These are phyloP conservation scores for Hygrophila difformis DNA, from an alignment of 257 asterid genomes.

Conservation along the genomic window DNA sequence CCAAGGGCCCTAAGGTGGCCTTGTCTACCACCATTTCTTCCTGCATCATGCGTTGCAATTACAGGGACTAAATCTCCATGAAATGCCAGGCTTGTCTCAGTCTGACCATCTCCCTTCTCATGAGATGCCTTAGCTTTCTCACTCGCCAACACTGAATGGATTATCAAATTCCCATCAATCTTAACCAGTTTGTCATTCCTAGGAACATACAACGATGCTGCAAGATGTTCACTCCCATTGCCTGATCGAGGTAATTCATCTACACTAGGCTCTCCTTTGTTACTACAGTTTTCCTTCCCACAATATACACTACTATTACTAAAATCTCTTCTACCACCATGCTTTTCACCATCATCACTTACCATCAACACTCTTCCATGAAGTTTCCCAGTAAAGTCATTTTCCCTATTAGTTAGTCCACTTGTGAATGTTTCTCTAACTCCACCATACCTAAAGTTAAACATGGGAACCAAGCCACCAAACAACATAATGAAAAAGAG, in stretches of 20 bases:
- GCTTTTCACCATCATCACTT: slow-evolving; percentile 31
- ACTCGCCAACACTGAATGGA: slow-evolving; percentile 64
- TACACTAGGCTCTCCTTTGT: slow-evolving; percentile 24
- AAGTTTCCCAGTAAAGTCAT: slow-evolving; percentile 39
- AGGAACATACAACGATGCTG: slow-evolving; percentile 69
- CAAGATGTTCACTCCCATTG: slow-evolving; percentile 57
- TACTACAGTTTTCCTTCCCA: slow-evolving; percentile 23
- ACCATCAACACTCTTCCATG: slow-evolving; percentile 64
- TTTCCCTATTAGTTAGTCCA: slow-evolving; percentile 27
- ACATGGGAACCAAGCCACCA: slow-evolving; percentile 80
- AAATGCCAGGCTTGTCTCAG: slow-evolving; percentile 69
- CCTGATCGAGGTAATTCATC: slow-evolving; percentile 30
- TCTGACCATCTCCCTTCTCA: slow-evolving; percentile 17
- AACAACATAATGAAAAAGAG: slow-evolving; percentile 65
- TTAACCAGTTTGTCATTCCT: slow-evolving; percentile 71
- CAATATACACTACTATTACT: slow-evolving; percentile 22
- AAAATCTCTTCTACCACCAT: slow-evolving; percentile 24
- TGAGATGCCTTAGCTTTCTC: slow-evolving; percentile 68
- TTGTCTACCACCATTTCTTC: slow-evolving; percentile 37
- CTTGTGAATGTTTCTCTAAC: slow-evolving; percentile 43
- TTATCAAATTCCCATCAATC: slow-evolving; percentile 71
- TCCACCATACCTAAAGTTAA: slow-evolving; percentile 70
- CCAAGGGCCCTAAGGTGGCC: slow-evolving; percentile 56
- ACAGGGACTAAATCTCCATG: slow-evolving; percentile 47
- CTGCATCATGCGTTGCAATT: slow-evolving; percentile 38